Evolutionary conservation across 345 rosid genomes (phyloP).

Genomic region (Hypericum androsaemum): DNA sequence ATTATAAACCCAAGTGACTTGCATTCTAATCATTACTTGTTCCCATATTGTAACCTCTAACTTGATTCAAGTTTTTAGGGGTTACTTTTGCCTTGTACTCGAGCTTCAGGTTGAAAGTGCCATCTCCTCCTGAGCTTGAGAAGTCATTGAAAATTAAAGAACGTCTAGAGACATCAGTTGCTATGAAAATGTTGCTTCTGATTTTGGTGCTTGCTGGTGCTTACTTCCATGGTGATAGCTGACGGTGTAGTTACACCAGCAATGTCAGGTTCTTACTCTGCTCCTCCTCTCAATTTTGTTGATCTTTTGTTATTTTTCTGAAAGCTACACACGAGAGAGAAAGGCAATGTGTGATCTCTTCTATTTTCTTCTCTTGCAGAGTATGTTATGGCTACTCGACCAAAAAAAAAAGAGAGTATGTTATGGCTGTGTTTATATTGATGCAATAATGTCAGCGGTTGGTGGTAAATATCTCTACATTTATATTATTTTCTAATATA

Average conservation of each 20-base stretch:
- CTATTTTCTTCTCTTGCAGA: too few relatives aligned
- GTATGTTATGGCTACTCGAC: too few relatives aligned
- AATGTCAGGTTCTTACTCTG: constrained; percentile 9
- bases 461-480: too few relatives aligned
- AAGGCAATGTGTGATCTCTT: not conserved
- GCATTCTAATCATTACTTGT: too few relatives aligned
- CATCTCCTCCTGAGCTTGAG: constrained; percentile 11
- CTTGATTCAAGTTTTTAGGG: not conserved
- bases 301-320: not conserved
- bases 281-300: not conserved
- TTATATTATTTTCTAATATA: too few relatives aligned
- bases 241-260: constrained; percentile 15
- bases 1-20: too few relatives aligned
- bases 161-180: constrained; percentile 7
- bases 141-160: constrained; percentile 13
- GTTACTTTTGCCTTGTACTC: constrained; percentile 18
- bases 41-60: not conserved
- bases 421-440: too few relatives aligned
- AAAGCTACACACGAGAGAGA: not conserved
- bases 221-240: constrained; percentile 16
- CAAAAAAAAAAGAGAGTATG: too few relatives aligned
- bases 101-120: constrained; percentile 9
- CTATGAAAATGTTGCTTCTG: constrained; percentile 13
- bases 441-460: too few relatives aligned
- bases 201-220: constrained; percentile 15